Percentiles rank a stretch among this genome's conserved stretches.
Evolutionary conservation across 1,284 basidiomycete genomes (phyloP).

Genomic region (Pseudozyma flocculosa): DNA sequence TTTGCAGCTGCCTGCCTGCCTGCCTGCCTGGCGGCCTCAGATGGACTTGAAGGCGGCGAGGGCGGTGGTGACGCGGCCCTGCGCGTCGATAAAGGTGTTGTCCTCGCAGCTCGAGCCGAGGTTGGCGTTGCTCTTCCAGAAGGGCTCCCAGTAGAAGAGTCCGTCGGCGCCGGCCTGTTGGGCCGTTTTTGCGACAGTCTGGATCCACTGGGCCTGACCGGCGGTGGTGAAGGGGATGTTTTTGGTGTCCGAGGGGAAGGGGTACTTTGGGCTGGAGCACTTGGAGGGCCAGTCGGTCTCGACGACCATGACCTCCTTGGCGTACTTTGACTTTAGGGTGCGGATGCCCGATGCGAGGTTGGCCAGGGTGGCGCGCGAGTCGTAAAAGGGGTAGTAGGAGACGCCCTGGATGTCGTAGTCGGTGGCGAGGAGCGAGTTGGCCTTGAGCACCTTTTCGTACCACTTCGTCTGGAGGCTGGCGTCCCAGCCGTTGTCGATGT

Average conservation of each 20-base stretch:
- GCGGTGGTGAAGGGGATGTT: neutral
- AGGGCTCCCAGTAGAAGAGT: slow-evolving; percentile 5
- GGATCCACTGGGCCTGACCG: slow-evolving; percentile 3
- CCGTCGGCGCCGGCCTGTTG: neutral
- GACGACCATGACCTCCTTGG: slow-evolving; percentile 2
- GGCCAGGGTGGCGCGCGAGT: neutral
- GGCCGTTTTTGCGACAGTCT: neutral
- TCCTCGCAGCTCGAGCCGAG: neutral
- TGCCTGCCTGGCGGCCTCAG: no score
- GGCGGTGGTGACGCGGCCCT: neutral
- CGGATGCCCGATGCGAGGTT: neutral
- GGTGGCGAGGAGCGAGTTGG: neutral
- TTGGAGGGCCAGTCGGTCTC: slow-evolving; percentile 2
- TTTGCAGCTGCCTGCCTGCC: no score
- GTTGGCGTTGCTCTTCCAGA: neutral
- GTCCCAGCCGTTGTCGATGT: slow-evolving; percentile 4
- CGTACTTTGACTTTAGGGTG: neutral
- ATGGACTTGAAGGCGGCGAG: slow-evolving; percentile 1
- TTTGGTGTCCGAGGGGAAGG: slow-evolving; percentile 2
- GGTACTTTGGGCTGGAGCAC: neutral
- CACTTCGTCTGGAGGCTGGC: neutral
- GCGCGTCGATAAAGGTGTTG: neutral
- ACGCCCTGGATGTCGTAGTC: slow-evolving; percentile 1
- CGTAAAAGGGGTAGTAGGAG: slow-evolving; percentile 3
- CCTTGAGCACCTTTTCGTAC: neutral